phyloP scores from a whole-genome alignment of 2,329 filamentous ascomycete genomes.

The Ascochyta koolunga region DNA sequence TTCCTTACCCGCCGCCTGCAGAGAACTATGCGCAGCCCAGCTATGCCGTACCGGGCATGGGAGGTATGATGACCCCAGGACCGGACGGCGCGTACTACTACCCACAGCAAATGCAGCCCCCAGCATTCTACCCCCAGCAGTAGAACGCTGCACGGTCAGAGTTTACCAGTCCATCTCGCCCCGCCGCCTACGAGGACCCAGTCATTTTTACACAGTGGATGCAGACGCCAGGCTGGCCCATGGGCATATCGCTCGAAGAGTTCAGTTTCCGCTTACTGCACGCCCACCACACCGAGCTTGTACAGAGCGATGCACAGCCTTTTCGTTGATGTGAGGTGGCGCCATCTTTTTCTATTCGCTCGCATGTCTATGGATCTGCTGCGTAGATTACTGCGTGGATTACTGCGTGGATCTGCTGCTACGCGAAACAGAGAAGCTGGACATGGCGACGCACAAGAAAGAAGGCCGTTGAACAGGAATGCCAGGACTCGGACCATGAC shows the following conservation, averaged over 20 bases:
- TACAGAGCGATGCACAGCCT: background rate
- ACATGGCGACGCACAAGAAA: too few species aligned
- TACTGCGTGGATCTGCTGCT: too few species aligned
- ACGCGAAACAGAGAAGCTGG: too few species aligned
- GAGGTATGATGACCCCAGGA: constrained; percentile 74
- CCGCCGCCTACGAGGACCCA: background rate
- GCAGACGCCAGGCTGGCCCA: background rate
- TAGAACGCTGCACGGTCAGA: background rate
- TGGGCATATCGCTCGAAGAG: background rate
- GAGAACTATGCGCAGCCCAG: constrained; percentile 47
- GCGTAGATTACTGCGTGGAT: too few species aligned
- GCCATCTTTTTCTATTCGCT: too few species aligned
- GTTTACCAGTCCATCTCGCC: background rate
- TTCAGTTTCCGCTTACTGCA: background rate
- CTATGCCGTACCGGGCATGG: constrained; percentile 70
- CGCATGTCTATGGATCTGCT: too few species aligned
- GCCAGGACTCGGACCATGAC: too few species aligned
- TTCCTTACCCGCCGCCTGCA: constrained; percentile 58
- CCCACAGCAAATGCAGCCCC: constrained; percentile 58
- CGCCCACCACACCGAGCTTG: background rate
- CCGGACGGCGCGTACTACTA: constrained; percentile 63
- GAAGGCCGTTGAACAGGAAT: too few species aligned
- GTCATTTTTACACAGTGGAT: background rate
- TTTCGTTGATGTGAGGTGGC: too few species aligned
- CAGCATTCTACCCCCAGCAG: constrained; percentile 64